A percentile compares a stretch with the other conserved stretches of the same genome.
These are phyloP conservation scores for Ustilago crameri DNA, from an alignment of 1,284 basidiomycete species.

Conservation along the genomic window DNA sequence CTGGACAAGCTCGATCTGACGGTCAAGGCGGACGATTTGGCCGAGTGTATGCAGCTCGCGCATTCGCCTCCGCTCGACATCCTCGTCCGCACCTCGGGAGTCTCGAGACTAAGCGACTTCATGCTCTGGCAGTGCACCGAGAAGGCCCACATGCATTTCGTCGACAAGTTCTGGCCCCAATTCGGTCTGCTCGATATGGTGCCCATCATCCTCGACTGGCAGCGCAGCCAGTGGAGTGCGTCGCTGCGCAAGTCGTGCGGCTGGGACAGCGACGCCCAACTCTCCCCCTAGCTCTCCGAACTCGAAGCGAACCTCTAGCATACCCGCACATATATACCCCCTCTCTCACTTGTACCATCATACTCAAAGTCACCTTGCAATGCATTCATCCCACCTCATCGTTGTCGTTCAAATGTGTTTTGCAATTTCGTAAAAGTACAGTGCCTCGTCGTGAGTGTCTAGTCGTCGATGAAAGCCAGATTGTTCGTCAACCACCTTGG, in stretches of 20 bases:
- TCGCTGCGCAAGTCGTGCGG: slow-evolving; percentile 24
- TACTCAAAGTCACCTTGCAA: no score
- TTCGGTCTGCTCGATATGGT: slow-evolving; percentile 88
- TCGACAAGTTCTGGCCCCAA: slow-evolving; percentile 91
- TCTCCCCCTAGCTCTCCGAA: background rate
- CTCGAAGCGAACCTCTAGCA: background rate
- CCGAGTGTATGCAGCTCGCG: slow-evolving; percentile 68
- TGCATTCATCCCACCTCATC: no score
- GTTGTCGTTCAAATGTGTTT: no score
- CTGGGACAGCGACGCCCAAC: slow-evolving; percentile 8
- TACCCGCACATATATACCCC: slow-evolving; percentile 1
- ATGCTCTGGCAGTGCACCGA: slow-evolving; percentile 89
- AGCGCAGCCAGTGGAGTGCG: slow-evolving; percentile 70
- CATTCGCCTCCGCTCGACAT: slow-evolving; percentile 87
- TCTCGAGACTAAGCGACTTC: slow-evolving; percentile 88
- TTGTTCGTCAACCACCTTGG: slow-evolving; percentile 36
- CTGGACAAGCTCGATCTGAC: slow-evolving; percentile 12
- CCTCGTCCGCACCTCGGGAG: slow-evolving; percentile 90
- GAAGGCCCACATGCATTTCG: slow-evolving; percentile 89
- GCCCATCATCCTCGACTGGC: slow-evolving; percentile 85
- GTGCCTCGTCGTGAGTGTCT: no score
- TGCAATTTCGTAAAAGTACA: no score
- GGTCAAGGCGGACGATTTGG: slow-evolving; percentile 24
- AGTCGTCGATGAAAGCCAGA: slow-evolving; percentile 8
- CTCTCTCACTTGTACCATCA: background rate